Conservation (phyloP, 768 basidiomycete genomes). For the Chalciporus piperatus region DNA sequence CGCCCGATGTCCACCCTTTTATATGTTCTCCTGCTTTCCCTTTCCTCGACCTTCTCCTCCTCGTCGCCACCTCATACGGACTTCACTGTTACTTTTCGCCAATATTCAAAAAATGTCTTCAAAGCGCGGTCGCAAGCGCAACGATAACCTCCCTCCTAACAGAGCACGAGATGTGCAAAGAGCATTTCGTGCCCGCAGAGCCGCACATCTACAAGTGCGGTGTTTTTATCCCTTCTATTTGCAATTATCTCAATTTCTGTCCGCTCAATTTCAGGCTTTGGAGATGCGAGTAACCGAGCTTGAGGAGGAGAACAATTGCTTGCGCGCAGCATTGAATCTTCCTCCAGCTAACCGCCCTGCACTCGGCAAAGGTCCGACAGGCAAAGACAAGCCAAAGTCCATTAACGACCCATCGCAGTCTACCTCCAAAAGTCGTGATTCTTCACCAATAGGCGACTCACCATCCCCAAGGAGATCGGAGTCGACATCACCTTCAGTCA, state of each 20-base stretch:
- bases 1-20: conserved; percentile 36
- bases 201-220: conserved; percentile 79
- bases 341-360: conserved; percentile 70
- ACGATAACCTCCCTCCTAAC: conserved; percentile 58
- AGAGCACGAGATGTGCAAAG: conserved; percentile 86
- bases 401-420: conserved; percentile 40
- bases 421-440: conserved; percentile 56
- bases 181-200: conserved; percentile 85
- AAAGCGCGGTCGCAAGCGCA: conserved; percentile 81
- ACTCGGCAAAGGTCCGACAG: conserved; percentile 83
- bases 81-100: conserved; percentile 7
- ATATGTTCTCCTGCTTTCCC: conserved; percentile 38
- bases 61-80: conserved; percentile 28
- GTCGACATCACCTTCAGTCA: conserved; percentile 34
- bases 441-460: conserved; percentile 60
- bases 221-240: conserved; percentile 35
- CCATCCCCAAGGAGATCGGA: conserved; percentile 42
- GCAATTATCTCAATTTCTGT: conserved; percentile 37
- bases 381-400: conserved; percentile 74
- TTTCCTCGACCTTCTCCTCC: conserved; percentile 31
- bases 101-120: conserved; percentile 58
- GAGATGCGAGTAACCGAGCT: conserved; percentile 79
- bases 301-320: conserved; percentile 76
- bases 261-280: conserved; percentile 53
- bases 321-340: conserved; percentile 69